phyloP scores from a whole-genome alignment of 2,329 filamentous ascomycete species.

The Talaromyces marneffei region DNA sequence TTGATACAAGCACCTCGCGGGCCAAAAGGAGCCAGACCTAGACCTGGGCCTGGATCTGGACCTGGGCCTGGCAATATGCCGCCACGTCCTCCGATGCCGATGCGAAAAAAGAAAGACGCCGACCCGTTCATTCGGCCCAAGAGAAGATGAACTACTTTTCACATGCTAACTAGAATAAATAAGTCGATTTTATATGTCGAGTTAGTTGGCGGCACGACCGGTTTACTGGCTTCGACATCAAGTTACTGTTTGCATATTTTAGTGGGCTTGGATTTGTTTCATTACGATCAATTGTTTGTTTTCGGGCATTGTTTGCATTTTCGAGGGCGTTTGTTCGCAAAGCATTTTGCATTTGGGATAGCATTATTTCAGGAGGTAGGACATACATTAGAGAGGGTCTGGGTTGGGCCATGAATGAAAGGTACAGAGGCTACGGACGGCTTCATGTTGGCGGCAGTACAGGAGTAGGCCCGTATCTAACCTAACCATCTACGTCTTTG shows the following conservation, averaged over 20 bases:
- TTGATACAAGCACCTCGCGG: constrained; percentile 15
- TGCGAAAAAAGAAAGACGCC: constrained; percentile 35
- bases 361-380: neutral
- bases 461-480: no score
- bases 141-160: constrained; percentile 20
- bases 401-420: neutral
- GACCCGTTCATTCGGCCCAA: constrained; percentile 41
- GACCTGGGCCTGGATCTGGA: neutral
- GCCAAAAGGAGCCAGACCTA: constrained; percentile 10
- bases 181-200: neutral
- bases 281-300: neutral
- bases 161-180: neutral
- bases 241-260: neutral
- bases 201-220: neutral
- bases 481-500: no score
- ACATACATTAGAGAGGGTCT: neutral
- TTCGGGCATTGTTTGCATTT: neutral
- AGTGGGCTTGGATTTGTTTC: neutral
- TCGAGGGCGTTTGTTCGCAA: neutral
- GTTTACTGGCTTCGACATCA: neutral
- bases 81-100: constrained; percentile 25
- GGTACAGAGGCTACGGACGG: neutral
- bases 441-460: neutral
- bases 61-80: constrained; percentile 12
- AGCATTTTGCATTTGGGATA: neutral